phyloP scores from a whole-genome alignment of 257 asterid genomes.

The Eucommia ulmoides region DNA sequence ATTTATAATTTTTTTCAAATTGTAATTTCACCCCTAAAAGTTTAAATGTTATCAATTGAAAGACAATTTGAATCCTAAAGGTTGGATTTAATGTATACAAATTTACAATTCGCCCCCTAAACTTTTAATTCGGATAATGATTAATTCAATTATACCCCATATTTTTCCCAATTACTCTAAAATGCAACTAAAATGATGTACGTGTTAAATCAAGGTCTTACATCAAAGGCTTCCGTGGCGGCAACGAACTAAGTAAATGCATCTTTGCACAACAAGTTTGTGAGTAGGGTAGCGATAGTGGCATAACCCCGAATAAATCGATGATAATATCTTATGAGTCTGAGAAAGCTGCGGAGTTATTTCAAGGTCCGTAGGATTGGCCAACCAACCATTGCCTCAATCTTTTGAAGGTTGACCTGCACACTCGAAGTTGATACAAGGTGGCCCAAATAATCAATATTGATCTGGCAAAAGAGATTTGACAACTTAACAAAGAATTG shows the following conservation, averaged over 20 bases:
- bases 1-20: no score
- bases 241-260: background rate
- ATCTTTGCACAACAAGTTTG: background rate
- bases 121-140: no score
- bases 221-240: no score
- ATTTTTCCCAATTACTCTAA: no score
- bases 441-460: slow-evolving; percentile 4
- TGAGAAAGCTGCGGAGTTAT: background rate
- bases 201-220: no score
- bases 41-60: no score
- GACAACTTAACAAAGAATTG: background rate
- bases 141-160: no score
- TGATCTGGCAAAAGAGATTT: background rate
- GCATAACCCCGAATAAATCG: background rate
- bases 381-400: background rate
- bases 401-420: background rate
- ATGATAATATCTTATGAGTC: background rate
- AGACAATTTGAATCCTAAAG: no score
- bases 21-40: no score
- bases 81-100: no score
- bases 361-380: background rate
- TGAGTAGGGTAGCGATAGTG: background rate
- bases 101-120: no score
- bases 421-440: background rate
- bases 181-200: no score